A percentile compares a stretch with the other conserved stretches of the same genome.
Evolutionary conservation across 495 filamentous ascomycete species (phyloP).

Genomic region (Hypoxylon cercidicola): DNA sequence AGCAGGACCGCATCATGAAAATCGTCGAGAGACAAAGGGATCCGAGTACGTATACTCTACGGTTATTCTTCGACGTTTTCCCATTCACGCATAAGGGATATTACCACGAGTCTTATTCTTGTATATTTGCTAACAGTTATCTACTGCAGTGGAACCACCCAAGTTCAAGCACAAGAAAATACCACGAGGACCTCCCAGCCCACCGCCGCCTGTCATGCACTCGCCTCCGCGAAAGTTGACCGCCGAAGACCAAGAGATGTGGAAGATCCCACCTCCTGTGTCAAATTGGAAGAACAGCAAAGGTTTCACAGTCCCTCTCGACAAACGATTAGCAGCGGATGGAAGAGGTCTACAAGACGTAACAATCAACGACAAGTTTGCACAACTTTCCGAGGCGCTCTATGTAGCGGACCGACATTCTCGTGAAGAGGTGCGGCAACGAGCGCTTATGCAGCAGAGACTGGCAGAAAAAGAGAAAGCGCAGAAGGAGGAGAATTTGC

Average conservation of each 20-base stretch:
- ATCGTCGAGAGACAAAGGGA: slow-evolving; percentile 95
- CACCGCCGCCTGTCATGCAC: slow-evolving; percentile 94
- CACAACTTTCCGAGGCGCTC: slow-evolving; percentile 92
- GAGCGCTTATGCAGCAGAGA: slow-evolving; percentile 94
- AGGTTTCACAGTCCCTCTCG: slow-evolving; percentile 95
- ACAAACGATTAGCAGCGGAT: slow-evolving; percentile 97
- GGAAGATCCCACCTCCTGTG: slow-evolving; percentile 93
- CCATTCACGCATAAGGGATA: neutral
- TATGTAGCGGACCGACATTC: slow-evolving; percentile 95
- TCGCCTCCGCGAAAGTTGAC: slow-evolving; percentile 95
- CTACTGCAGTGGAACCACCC: slow-evolving; percentile 79
- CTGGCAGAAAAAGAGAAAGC: slow-evolving; percentile 96
- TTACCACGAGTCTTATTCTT: neutral
- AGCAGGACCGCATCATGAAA: slow-evolving; percentile 97
- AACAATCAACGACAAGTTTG: slow-evolving; percentile 98
- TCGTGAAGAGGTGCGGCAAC: slow-evolving; percentile 91
- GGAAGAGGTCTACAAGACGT: slow-evolving; percentile 93
- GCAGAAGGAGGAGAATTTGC: slow-evolving; percentile 92
- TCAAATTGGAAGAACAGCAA: slow-evolving; percentile 99
- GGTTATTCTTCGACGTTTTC: neutral
- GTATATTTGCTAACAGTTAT: slow-evolving; percentile 21
- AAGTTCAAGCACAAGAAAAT: slow-evolving; percentile 99
- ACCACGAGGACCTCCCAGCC: slow-evolving; percentile 89
- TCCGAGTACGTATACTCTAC: slow-evolving; percentile 61
- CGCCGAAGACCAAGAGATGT: slow-evolving; percentile 95